Evolutionary conservation across 2,329 filamentous ascomycete species (phyloP).

Genomic region (Neurospora crassa): DNA sequence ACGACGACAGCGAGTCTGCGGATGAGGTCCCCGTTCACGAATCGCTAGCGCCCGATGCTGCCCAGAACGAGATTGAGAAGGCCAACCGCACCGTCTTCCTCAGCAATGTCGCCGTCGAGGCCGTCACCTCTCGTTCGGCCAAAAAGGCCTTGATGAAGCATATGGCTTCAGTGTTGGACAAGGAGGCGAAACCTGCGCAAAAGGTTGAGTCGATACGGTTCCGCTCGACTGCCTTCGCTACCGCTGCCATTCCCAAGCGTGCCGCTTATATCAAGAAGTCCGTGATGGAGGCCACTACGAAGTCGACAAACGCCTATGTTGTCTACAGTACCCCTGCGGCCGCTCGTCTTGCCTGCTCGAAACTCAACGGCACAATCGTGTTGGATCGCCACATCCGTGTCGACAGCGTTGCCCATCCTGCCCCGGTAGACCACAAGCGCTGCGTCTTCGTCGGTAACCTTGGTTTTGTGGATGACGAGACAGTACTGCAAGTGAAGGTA

Average conservation of each 20-base stretch:
- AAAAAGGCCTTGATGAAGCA: constrained; percentile 72
- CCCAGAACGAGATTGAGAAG: constrained; percentile 64
- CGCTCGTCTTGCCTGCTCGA: constrained; percentile 64
- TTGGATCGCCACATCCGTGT: constrained; percentile 84
- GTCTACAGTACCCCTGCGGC: constrained; percentile 72
- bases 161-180: constrained; percentile 63
- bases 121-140: constrained; percentile 71
- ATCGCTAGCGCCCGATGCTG: constrained; percentile 43
- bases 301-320: constrained; percentile 87
- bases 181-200: constrained; percentile 44
- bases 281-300: constrained; percentile 83
- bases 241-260: constrained; percentile 71
- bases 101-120: constrained; percentile 76
- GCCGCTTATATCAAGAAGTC: constrained; percentile 90
- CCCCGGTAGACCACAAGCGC: constrained; percentile 70
- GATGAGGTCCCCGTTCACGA: constrained; percentile 45
- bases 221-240: constrained; percentile 81
- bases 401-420: constrained; percentile 82
- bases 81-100: constrained; percentile 85
- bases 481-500: constrained; percentile 53
- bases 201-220: constrained; percentile 89
- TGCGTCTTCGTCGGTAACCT: constrained; percentile 97
- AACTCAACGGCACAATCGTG: constrained; percentile 75
- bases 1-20: constrained; percentile 25
- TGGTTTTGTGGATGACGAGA: constrained; percentile 91